These are phyloP conservation scores for Millerozyma acaciae DNA, from an alignment of 805 yeast species.

Conservation along the genomic window DNA sequence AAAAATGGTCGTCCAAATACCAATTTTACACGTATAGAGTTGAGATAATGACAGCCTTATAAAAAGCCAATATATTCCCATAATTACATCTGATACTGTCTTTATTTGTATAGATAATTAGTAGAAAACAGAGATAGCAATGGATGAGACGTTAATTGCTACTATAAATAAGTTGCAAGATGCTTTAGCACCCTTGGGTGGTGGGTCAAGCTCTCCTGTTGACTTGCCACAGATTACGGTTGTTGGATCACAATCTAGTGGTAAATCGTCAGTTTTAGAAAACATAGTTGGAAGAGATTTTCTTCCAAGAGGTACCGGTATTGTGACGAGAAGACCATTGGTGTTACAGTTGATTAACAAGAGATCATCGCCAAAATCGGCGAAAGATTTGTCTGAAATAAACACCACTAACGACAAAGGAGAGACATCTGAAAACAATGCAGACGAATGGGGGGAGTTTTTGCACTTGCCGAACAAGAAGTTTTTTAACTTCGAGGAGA, in stretches of 20 bases:
- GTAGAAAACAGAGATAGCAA: slow-evolving; percentile 16
- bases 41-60: not conserved
- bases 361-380: slow-evolving; percentile 34
- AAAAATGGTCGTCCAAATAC: not conserved
- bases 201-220: slow-evolving; percentile 83
- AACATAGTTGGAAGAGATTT: slow-evolving; percentile 90
- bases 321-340: slow-evolving; percentile 86
- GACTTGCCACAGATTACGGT: slow-evolving; percentile 95
- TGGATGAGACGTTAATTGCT: slow-evolving; percentile 77
- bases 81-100: no score
- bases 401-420: slow-evolving; percentile 42
- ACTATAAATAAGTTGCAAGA: slow-evolving; percentile 90
- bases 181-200: slow-evolving; percentile 95
- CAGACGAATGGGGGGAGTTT: slow-evolving; percentile 96
- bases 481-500: slow-evolving; percentile 82
- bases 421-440: slow-evolving; percentile 61
- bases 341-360: slow-evolving; percentile 76
- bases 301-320: slow-evolving; percentile 89
- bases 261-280: slow-evolving; percentile 85
- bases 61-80: not conserved
- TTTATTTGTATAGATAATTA: no score
- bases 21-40: not conserved
- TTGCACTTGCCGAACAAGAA: slow-evolving; percentile 86
- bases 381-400: slow-evolving; percentile 40
- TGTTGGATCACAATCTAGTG: slow-evolving; percentile 88